Evolutionary conservation across 805 yeast genomes (phyloP), one percentile per base, ranked within the genome.

Genomic region (Jamesozyma rosinii): DNA sequence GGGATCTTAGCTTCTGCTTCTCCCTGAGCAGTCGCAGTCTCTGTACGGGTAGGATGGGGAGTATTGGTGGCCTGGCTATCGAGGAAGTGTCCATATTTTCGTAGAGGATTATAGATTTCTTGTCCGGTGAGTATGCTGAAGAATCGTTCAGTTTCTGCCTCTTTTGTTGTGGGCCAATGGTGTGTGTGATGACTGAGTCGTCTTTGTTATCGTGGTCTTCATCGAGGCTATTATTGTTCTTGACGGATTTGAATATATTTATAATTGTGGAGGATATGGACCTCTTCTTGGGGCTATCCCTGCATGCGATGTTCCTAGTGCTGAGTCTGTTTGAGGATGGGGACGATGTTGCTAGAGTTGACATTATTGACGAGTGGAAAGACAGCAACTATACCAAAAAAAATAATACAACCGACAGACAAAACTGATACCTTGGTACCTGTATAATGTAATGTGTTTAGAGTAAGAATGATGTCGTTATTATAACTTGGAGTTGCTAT

Each of bases 1-100:
- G 42, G 11, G 43, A 38, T 29, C 56, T 52, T 48, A 46, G 40
- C 22, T 48, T 44, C 40, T 61, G 66, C 43, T 50, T 59, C 35
- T 51, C 49, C 37, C 61, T 50, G 35, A 61, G 35, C 32, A 61
- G 39, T 37, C 51, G 45, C 39, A 61, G 47, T 31, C 66, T 44
- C 40, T 61, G 63, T 8, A 58, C 35, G 2, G 66, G 66, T 30
- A 58, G 41, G 15, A 61, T 51, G 2, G 64, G 63, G 32, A 61
- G 40, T 20, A 60, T 49, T 2, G 61, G 63, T 6, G 64, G 66
- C 41, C 64, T 50, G n/a, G 32, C 43, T 9, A 41, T 47, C 3
- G 39, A 17, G 13, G 11, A 34, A 9, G 24, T 5, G 18, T 21
- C 18, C 5, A 26, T 42, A 9, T 46, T 13, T 18, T 43, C 49